Base-by-base conservation (phyloP, 345 rosid genomes). In the Aegle marmelos region DNA sequence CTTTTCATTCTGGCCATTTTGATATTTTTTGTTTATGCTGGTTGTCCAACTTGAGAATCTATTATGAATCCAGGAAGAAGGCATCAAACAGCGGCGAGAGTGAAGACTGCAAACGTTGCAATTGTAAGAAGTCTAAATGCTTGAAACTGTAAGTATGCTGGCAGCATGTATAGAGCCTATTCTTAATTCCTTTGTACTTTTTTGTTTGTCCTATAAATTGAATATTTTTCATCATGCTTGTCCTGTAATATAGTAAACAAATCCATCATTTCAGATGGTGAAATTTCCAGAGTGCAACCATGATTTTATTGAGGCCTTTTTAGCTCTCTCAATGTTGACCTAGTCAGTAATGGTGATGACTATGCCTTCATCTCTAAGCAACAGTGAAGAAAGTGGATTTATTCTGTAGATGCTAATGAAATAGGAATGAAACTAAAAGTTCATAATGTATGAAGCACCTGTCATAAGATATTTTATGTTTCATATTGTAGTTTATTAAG, bases 111-210 rank as follows among this genome's bases (percentile, higher is more conserved):
- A 84, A 77, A 72, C 79, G 79, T 31, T 89, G 90, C 87, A 87
- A 79, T 16, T 86, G 89, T 58, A 79, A 48, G 78, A 86, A 74
- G 64, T 82, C 90, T 56, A 82, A 73, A 72, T 89, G 90, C 83
- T 68, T 86, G 82, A 84, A 89, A 83, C 86, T 89, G 89, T 87
- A 86, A 86, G 89, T 80, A 2, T 58, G 36, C 62, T 62, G 60
- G 61, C 17, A 34, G 28, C 68, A 62, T 37, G 19, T 37, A 31
- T 31, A 31, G 50, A 75, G 28, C 36, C 57, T 33, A 48, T 25
- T 34, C 25, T 65, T 59, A 60, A 70, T 60, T 61, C 62, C 24
- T 57, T 8, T 24, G 17, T 8, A 48, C 72, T 21, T 33, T 24
- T 65, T 75, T 63, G 21, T 21, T 39, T 60, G 10, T 61, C 59